Evolutionary conservation across 164 flowering plant species (phyloP).

Genomic region (Magnolia changhungtana): DNA sequence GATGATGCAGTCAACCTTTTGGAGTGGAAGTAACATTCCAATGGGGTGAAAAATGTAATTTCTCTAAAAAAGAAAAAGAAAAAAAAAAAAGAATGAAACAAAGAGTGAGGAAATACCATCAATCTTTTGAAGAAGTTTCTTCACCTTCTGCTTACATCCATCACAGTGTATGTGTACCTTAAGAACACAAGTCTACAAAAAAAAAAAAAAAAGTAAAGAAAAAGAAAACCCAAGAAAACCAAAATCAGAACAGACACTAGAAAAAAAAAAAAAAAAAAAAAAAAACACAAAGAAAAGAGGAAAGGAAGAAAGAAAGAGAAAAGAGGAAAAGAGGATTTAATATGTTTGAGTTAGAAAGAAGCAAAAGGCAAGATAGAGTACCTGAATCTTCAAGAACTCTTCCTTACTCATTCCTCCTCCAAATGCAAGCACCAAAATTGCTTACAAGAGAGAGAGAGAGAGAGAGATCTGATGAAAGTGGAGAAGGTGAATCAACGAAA

Average conservation of each 20-base stretch:
- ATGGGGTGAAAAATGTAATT: background rate
- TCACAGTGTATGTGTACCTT: slow-evolving; percentile 89
- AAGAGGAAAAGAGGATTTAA: background rate
- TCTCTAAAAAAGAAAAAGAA: background rate
- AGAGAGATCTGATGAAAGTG: background rate
- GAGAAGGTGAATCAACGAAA: background rate
- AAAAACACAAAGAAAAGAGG: background rate
- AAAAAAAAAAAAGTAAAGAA: slow-evolving; percentile 11
- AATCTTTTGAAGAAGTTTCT: slow-evolving; percentile 74
- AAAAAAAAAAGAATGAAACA: background rate
- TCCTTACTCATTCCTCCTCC: slow-evolving; percentile 63
- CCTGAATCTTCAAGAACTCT: slow-evolving; percentile 76
- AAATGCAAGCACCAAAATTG: background rate
- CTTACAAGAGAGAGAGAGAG: background rate
- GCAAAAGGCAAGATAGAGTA: slow-evolving; percentile 20
- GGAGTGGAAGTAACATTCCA: background rate
- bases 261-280: background rate
- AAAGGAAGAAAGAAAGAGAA: background rate
- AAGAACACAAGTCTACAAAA: slow-evolving; percentile 69
- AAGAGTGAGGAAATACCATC: slow-evolving; percentile 45
- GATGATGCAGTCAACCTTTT: background rate
- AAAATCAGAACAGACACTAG: slow-evolving; percentile 7
- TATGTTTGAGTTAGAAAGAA: slow-evolving; percentile 7
- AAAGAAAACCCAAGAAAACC: background rate
- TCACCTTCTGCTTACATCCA: slow-evolving; percentile 81